Conservation (phyloP, 495 filamentous ascomycete species). For the Penicillium verhagenii region DNA sequence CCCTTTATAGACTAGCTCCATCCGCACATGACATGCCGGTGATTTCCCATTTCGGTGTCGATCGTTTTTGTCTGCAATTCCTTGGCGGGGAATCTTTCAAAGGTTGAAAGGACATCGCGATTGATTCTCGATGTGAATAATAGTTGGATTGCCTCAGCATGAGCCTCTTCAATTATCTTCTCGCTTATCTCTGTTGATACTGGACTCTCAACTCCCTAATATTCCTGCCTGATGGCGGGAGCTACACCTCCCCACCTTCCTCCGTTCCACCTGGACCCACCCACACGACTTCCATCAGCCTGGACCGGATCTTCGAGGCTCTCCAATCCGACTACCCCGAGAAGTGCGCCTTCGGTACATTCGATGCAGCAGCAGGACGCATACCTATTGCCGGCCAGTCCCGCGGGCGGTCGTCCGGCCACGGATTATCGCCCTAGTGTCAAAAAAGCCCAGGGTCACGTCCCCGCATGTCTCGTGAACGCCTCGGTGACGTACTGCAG, state of each 20-base stretch:
- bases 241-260: slow-evolving; percentile 14
- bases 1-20: slow-evolving; percentile 12
- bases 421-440: slow-evolving; percentile 79
- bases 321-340: slow-evolving; percentile 24
- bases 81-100: background rate
- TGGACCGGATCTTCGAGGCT: slow-evolving; percentile 30
- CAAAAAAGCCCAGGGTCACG: slow-evolving; percentile 76
- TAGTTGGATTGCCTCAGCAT: background rate
- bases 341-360: slow-evolving; percentile 21
- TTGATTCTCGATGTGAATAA: background rate
- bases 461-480: slow-evolving; percentile 93
- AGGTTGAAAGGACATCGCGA: background rate
- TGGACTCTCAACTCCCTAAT: background rate
- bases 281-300: slow-evolving; percentile 22
- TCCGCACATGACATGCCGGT: slow-evolving; percentile 32
- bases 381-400: slow-evolving; percentile 82
- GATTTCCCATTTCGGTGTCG: slow-evolving; percentile 22
- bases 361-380: slow-evolving; percentile 58
- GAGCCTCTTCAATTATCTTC: background rate
- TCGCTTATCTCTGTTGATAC: slow-evolving; percentile 17
- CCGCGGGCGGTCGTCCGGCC: slow-evolving; percentile 57
- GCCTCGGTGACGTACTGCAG: slow-evolving; percentile 96
- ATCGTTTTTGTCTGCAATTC: slow-evolving; percentile 1
- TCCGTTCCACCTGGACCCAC: slow-evolving; percentile 41
- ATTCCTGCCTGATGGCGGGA: slow-evolving; percentile 15